Evolutionary conservation across 2,329 filamentous ascomycete genomes (phyloP), one percentile per base, ranked within the genome.

Genomic region (Decorospora gaudefroyi): DNA sequence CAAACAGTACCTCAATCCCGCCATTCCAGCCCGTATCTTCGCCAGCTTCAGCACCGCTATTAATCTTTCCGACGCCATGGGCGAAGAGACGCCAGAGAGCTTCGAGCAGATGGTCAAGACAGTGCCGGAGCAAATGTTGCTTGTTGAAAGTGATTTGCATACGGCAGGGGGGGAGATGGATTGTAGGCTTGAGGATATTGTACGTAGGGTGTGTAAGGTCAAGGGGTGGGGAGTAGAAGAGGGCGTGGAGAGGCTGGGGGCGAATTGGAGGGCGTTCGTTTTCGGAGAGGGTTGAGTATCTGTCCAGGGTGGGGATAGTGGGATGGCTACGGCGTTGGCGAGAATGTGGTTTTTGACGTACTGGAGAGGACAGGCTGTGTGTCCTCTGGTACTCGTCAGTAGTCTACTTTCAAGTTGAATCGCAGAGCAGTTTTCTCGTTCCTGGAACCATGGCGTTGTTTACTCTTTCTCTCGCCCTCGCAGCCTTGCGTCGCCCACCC

Each of bases 111-210:
- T 85, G 13, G 78, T 97, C 33, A 81, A 79, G 47, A 79, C 80
- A 2, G 77, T 95, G 3, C 92, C 93, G 0, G 86, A 90, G 53
- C 81, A 92, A 56, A 79, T 84, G 39, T 74, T 99, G 9, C 77
- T 99, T 13, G 78, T 95, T 2, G 93, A 99, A 71, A 97, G 90
- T 65, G 93, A 99, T 70, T 68, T 96, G 46, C 89, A 97, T 68
- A 80, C 74, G 13, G 93, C 92, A 0, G 93, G 93, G 0, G 76
- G 83, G 1, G 74, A 78, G 36, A 95, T 97, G 88, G 93, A 97
- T 64, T 71, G 74, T 2, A 74, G 82, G 46, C 72, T 99, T 9
- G 87, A 92, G 64, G 80, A 87, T 31, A 86, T 91, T 50, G 83
- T 87, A 42, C 76, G 85, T n/a, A 82, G 79, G 48, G 80, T 97